phyloP scores from a whole-genome alignment of 352 stramenopile species.

The Globisporangium abappressorium region DNA sequence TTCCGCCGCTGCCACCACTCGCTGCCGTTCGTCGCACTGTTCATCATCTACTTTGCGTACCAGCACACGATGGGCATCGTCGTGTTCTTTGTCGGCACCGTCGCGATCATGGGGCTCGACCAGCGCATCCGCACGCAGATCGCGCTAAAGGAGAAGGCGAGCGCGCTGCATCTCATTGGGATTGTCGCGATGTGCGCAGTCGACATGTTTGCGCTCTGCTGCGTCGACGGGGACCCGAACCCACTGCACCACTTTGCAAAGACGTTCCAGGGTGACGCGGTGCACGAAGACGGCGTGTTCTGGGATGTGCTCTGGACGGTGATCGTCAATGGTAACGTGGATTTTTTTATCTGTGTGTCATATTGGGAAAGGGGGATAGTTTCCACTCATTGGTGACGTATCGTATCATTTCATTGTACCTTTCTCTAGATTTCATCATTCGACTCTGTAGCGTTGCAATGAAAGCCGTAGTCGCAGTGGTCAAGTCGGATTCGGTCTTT shows the following conservation, averaged over 20 bases:
- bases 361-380: background rate
- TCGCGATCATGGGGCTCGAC: constrained; percentile 72
- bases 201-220: constrained; percentile 59
- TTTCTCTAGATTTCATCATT: constrained; percentile 62
- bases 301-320: constrained; percentile 74
- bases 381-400: background rate
- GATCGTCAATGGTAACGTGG: constrained; percentile 61
- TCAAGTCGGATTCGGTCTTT: constrained; percentile 38
- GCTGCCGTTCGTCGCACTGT: constrained; percentile 66
- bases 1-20: constrained; percentile 71
- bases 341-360: background rate
- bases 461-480: constrained; percentile 54
- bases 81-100: constrained; percentile 59
- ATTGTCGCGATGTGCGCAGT: constrained; percentile 58
- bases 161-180: constrained; percentile 37
- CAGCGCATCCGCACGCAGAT: constrained; percentile 63
- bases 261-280: constrained; percentile 28
- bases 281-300: constrained; percentile 32
- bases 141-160: constrained; percentile 75
- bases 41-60: constrained; percentile 78
- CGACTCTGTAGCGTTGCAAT: constrained; percentile 52
- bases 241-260: constrained; percentile 48
- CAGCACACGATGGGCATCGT: constrained; percentile 70
- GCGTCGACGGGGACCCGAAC: constrained; percentile 59
- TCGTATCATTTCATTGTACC: background rate